Evolutionary conservation across 768 basidiomycete species (phyloP).

Genomic region (Galerina sulciceps): DNA sequence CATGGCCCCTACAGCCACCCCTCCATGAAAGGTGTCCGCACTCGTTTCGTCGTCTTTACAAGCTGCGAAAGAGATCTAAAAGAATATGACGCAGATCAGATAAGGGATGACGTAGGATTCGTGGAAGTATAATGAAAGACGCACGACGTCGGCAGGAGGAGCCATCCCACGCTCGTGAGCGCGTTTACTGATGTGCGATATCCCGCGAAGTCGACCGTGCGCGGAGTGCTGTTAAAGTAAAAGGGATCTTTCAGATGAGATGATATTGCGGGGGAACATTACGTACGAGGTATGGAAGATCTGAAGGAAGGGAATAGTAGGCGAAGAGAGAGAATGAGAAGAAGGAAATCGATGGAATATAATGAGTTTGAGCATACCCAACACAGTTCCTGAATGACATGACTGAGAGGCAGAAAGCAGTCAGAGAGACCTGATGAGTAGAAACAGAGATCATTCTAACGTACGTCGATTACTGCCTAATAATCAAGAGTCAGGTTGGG

Average conservation of each 20-base stretch:
- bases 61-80: slow-evolving; percentile 70
- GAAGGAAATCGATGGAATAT: background rate
- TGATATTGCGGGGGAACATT: background rate
- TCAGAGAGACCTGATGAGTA: background rate
- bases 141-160: slow-evolving; percentile 72
- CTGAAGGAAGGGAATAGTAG: slow-evolving; percentile 24
- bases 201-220: slow-evolving; percentile 53
- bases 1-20: slow-evolving; percentile 78
- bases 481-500: background rate
- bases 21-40: slow-evolving; percentile 69
- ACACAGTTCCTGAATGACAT: slow-evolving; percentile 58
- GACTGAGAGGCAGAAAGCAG: slow-evolving; percentile 12
- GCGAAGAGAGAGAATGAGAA: background rate
- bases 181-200: slow-evolving; percentile 39
- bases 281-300: slow-evolving; percentile 53
- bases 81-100: background rate
- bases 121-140: slow-evolving; percentile 15
- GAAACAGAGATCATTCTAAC: slow-evolving; percentile 11
- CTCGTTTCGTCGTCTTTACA: slow-evolving; percentile 77
- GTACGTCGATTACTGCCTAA: slow-evolving; percentile 58
- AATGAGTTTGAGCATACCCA: slow-evolving; percentile 36
- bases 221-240: slow-evolving; percentile 50
- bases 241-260: background rate
- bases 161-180: slow-evolving; percentile 43
- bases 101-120: background rate